phyloP scores from a whole-genome alignment of 1,139 yeast genomes.

The Spathaspora sp. region DNA sequence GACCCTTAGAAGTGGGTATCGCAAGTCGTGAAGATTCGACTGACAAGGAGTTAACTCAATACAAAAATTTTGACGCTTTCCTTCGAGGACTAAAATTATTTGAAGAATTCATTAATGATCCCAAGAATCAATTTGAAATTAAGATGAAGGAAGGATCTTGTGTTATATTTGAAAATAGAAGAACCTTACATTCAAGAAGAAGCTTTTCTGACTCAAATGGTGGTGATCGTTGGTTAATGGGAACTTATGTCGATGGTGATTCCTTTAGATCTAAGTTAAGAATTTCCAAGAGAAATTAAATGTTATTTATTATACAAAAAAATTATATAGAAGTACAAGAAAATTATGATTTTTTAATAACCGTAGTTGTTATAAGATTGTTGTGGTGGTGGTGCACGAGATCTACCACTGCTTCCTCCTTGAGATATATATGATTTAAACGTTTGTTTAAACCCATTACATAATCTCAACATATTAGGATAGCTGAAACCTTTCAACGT shows the following conservation, averaged over 20 bases:
- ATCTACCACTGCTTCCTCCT: conserved; percentile 17
- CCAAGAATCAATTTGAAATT: conserved; percentile 54
- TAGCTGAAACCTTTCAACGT: conserved; percentile 76
- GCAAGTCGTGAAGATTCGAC: conserved; percentile 26
- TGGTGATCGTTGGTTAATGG: conserved; percentile 70
- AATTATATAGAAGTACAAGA: background rate
- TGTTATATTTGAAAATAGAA: conserved; percentile 71
- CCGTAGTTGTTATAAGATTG: conserved; percentile 17
- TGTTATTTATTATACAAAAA: conserved; percentile 7
- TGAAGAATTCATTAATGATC: conserved; percentile 58
- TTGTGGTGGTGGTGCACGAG: conserved; percentile 16
- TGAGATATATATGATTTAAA: conserved; percentile 38
- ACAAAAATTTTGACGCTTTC: conserved; percentile 36
- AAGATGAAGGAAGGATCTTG: conserved; percentile 65
- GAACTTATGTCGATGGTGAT: conserved; percentile 75
- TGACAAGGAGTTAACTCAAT: conserved; percentile 1
- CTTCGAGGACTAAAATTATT: conserved; percentile 59
- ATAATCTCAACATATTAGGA: conserved; percentile 81
- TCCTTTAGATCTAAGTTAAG: conserved; percentile 66
- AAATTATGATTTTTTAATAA: conserved; percentile 6
- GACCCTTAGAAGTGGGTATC: conserved; percentile 65
- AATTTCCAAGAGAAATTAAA: conserved; percentile 16
- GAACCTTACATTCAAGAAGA: conserved; percentile 69
- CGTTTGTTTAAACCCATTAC: conserved; percentile 87
- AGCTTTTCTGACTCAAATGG: conserved; percentile 56